Percentiles rank a stretch among this genome's conserved stretches.
Conservation (phyloP, 2,329 filamentous ascomycete species). For the Colletotrichum abscissum region DNA sequence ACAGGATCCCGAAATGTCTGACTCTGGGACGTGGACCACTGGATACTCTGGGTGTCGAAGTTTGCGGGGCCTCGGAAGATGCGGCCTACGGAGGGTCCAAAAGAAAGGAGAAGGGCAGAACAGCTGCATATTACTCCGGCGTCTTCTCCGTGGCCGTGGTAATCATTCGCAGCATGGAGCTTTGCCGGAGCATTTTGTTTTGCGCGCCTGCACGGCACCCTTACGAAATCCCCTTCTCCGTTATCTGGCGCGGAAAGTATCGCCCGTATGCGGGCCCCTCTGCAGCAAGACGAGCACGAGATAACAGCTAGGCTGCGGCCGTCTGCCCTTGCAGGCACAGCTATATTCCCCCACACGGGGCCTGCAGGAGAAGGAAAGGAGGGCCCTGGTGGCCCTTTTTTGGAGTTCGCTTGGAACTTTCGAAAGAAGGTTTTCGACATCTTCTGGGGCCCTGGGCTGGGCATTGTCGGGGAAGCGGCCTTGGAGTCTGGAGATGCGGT, state of each 20-base stretch:
- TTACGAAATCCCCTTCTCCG: not conserved
- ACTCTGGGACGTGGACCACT: not conserved
- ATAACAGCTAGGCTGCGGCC: slow-evolving; percentile 9
- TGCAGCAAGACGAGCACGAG: slow-evolving; percentile 5
- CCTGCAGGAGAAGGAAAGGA: not conserved
- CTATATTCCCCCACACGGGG: slow-evolving; percentile 20
- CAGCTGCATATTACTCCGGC: not conserved
- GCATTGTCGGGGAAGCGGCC: not conserved
- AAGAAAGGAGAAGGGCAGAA: not conserved
- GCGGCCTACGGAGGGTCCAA: slow-evolving; percentile 20
- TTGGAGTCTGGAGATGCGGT: slow-evolving; percentile 11
- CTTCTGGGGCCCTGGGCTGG: not conserved
- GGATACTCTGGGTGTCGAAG: not conserved
- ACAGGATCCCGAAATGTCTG: not conserved
- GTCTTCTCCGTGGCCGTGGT: slow-evolving; percentile 12
- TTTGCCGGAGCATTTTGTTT: not conserved
- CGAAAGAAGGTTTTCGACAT: slow-evolving; percentile 1
- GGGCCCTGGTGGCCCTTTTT: slow-evolving; percentile 8
- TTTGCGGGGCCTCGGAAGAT: slow-evolving; percentile 24
- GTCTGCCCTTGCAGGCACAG: slow-evolving; percentile 19
- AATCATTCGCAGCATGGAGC: not conserved
- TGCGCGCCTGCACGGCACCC: slow-evolving; percentile 13
- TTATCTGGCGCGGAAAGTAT: slow-evolving; percentile 22
- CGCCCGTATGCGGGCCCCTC: slow-evolving; percentile 21
- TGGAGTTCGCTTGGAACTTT: slow-evolving; percentile 6